These are phyloP conservation scores for Pinus tabuliformis DNA, from an alignment of 75 land plant genomes.

Conservation along the genomic window DNA sequence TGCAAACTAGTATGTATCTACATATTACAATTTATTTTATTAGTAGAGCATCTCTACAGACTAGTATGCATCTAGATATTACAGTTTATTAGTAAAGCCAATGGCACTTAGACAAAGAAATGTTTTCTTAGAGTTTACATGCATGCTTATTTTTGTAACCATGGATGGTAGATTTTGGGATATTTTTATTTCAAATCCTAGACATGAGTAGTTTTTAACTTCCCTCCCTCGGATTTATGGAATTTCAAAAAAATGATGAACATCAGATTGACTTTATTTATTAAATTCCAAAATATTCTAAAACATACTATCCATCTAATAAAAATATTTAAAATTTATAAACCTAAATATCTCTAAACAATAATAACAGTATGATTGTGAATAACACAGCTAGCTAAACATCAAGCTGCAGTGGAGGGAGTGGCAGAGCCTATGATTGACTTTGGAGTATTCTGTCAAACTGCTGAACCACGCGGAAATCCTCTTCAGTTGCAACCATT, in stretches of 20 bases:
- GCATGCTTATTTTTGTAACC: neutral
- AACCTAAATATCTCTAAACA: too few species aligned
- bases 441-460: slow-evolving; percentile 3
- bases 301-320: too few species aligned
- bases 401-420: neutral
- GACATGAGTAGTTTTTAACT: too few species aligned
- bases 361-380: neutral
- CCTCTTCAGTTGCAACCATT: neutral
- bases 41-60: slow-evolving; percentile 10
- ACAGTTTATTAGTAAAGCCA: neutral
- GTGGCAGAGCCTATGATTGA: neutral
- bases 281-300: too few species aligned
- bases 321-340: too few species aligned
- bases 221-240: too few species aligned
- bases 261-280: too few species aligned
- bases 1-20: slow-evolving; percentile 14
- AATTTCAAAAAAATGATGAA: too few species aligned
- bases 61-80: neutral
- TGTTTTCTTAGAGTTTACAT: neutral
- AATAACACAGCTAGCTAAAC: neutral
- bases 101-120: neutral
- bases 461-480: neutral
- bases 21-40: neutral
- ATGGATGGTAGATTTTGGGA: too few species aligned
- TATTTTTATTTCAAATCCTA: too few species aligned